These are phyloP conservation scores for Colletotrichum lentis DNA, from an alignment of 2,329 filamentous ascomycete genomes.

Conservation along the genomic window DNA sequence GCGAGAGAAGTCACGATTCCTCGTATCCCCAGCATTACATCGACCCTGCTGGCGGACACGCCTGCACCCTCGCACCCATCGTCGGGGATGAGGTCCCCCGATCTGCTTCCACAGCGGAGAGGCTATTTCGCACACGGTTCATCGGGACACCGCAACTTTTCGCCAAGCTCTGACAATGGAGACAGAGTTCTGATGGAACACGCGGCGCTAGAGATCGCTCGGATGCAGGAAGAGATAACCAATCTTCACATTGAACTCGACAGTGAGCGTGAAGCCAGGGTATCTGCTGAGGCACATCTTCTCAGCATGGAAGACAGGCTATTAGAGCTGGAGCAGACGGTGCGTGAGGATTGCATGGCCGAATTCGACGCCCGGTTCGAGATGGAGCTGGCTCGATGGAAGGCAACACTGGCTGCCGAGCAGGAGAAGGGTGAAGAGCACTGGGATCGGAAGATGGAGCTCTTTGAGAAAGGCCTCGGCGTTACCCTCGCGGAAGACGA, in stretches of 20 bases:
- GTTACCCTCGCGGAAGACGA: constrained; percentile 51
- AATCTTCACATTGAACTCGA: constrained; percentile 74
- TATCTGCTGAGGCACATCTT: constrained; percentile 77
- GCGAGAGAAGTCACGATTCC: constrained; percentile 93
- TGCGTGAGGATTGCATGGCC: constrained; percentile 86
- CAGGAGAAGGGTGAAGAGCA: constrained; percentile 83
- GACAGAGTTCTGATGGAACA: constrained; percentile 80
- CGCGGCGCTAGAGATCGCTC: constrained; percentile 80
- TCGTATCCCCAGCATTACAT: constrained; percentile 82
- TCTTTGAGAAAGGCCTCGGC: constrained; percentile 61
- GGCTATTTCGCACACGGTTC: constrained; percentile 35
- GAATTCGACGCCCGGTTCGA: constrained; percentile 85
- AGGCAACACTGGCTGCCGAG: constrained; percentile 79
- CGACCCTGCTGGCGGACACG: constrained; percentile 65
- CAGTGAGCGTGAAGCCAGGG: constrained; percentile 73
- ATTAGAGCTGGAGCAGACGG: constrained; percentile 77
- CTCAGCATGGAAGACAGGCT: constrained; percentile 72
- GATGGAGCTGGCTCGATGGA: constrained; percentile 82
- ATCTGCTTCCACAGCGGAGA: constrained; percentile 21
- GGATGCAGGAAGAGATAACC: constrained; percentile 81
- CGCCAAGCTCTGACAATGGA: constrained; percentile 52
- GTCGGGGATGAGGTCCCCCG: constrained; percentile 39
- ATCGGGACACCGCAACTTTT: constrained; percentile 50
- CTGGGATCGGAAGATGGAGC: constrained; percentile 84
- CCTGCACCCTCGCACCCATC: constrained; percentile 41